Evolutionary conservation across 2,329 filamentous ascomycete genomes (phyloP), one percentile per base, ranked within the genome.

Genomic region (Aspergillus sp.): DNA sequence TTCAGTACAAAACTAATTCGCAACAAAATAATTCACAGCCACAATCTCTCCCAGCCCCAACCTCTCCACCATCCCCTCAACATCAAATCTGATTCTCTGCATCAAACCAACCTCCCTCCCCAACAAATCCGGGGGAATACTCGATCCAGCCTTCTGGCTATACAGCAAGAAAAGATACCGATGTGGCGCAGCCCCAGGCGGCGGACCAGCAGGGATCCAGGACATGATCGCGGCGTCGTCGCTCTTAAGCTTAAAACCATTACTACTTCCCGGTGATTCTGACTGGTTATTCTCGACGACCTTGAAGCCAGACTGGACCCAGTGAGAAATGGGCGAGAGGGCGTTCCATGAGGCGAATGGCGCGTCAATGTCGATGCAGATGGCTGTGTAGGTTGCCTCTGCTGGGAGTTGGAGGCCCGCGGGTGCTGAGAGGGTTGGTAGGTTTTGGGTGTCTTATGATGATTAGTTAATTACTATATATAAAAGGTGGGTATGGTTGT

Each of bases 81-180:
- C 9, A 51, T 51, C 49, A 51, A 51, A 51, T n/a, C 49, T 42
- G 39, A 51, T 33, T 17, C 40, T 30, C 49, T 42, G 24, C 24
- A 51, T 9, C 22, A 4, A 30, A 27, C 39, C 33, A 15, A 9
- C 9, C 39, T 15, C 19, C 24, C n/a, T 22, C 49, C 39, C 24
- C 27, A 44, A 34, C 3, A 51, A 6, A 9, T 19, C 39, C n/a
- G 8, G 19, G 3, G 39, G 40, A 44, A 44, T 9, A 19, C n/a
- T 19, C 15, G 24, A 13, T 2, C 39, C 49, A 4, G 22, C 17
- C 49, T 41, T 24, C n/a, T 51, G 49, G 8, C 5, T 19, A 51
- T 51, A 51, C 2, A 51, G 8, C n/a, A 44, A 4, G 17, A 51
- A 51, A 13, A 51, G 30, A 34, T 51, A 51, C 39, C 49, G 49